phyloP scores from a whole-genome alignment of 2,329 filamentous ascomycete genomes.

The Ceratocystis diversiconidia region DNA sequence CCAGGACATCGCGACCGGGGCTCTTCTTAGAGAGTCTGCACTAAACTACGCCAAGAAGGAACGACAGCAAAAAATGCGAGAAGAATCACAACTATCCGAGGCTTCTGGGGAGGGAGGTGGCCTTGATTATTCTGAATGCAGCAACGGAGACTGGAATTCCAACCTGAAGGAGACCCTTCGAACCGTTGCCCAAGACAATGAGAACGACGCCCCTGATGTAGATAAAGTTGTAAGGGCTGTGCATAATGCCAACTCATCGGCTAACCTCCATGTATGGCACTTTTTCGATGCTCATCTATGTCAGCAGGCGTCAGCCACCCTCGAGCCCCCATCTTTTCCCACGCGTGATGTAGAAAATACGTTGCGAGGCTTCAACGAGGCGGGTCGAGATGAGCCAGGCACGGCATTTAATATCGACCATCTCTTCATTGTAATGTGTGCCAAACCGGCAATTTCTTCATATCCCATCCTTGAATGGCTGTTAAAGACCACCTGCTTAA shows the following conservation, averaged over 20 bases:
- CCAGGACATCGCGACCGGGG: constrained; percentile 1
- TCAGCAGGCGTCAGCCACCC: neutral
- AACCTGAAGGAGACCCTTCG: constrained; percentile 11
- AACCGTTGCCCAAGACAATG: constrained; percentile 8
- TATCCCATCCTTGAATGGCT: constrained; percentile 56
- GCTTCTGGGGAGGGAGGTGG: neutral
- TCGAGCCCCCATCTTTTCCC: neutral
- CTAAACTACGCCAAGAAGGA: neutral
- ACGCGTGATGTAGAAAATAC: neutral
- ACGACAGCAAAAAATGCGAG: neutral
- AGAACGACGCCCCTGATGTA: constrained; percentile 14
- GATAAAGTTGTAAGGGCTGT: constrained; percentile 18
- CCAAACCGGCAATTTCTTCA: constrained; percentile 30
- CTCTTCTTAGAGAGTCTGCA: neutral
- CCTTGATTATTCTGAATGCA: neutral
- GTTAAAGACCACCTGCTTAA: constrained; percentile 38
- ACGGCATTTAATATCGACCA: neutral
- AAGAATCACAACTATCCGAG: neutral
- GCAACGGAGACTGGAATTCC: neutral
- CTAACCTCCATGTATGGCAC: constrained; percentile 9
- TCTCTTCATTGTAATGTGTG: neutral
- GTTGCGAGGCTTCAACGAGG: constrained; percentile 24
- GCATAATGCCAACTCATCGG: neutral
- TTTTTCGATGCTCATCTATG: neutral
- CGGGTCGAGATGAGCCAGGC: constrained; percentile 27